Base-by-base conservation (phyloP, 768 basidiomycete genomes). In the Podaxis sp. region DNA sequence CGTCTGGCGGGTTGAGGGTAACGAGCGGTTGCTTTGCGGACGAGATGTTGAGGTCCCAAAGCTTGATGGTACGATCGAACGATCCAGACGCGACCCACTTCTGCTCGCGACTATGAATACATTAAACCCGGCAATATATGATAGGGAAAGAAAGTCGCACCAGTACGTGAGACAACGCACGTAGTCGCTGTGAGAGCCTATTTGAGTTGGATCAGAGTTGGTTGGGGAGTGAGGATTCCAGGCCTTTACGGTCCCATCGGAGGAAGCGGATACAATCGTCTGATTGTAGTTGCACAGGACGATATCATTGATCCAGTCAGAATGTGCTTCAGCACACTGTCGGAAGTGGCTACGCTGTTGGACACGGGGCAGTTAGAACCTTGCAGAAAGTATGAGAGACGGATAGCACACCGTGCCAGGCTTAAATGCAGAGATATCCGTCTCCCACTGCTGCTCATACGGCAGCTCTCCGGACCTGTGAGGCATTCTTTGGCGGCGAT, bases 301-400 rank as follows among this genome's bases (percentile, higher is more conserved):
- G 50, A 98, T 84, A 67, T 98, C 96, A 69, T 97, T 99, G 37
- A 98, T 85, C 96, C 96, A 99, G 73, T 98, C 95, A 0, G 87
- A 88, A 71, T 98, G 95, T 4, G 85, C 82, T 70, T 98, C 95
- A 7, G 88, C 87, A 61, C 87, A 89, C 71, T 98, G 95, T 32
- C 96, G 83, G 70, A 97, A 98, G 21, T 80, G 77, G 27, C 86
- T 81, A 25, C 74, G 72, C 83, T 86, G 64, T 61, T 61, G 44
- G 64, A 62, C 62, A 51, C 7, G 32, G 52, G 36, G 51, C 63
- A 50, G 61, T 57, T 28, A 60, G 58, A 59, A 56, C 47, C 59
- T 47, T 5, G 35, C 48, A 60, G 57, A 27, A 36, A 14, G 27
- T 50, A 6, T 50, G 47, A 56, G 48, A 44, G 6, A 23, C 6